Evolutionary conservation across 441 rosid genomes (phyloP), one percentile per base, ranked within the genome.

Genomic region (Brassica hybrid): DNA sequence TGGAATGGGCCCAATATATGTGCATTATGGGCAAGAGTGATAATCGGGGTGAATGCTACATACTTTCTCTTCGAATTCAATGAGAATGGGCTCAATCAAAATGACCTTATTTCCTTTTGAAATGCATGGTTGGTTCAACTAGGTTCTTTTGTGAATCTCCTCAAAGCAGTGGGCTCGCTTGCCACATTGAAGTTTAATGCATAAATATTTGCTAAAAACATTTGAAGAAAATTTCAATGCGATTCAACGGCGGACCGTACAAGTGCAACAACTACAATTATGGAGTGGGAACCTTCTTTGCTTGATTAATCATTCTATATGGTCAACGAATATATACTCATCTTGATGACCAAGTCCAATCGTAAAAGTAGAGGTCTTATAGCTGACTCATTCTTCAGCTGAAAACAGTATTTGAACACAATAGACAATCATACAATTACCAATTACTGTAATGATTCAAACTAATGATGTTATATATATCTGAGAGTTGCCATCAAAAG

Each of bases 381-480:
- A 17, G 64, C 18, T 76, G 80, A 76, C 75, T 70, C 23, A 41
- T 73, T 76, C 75, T 76, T 76, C 19, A 52, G 69, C 58, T 23
- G 57, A 76, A 69, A 27, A 69, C 69, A 45, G 52, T 16, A 67
- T 59, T 14, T 19, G 10, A 68, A 19, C 54, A 59, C 38, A 30
- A 32, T 38, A 48, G 5, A 4, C 34, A 30, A 30, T 30, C 34
- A 30, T 30, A 30, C 34, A 30, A 30, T 30, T 30, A 30, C 34
- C 34, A 5, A 30, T 30, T 30, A 30, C 6, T 30, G 34, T 30
- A 30, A 30, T 30, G 34, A 30, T 30, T 30, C 34, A 30, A 30
- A 30, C 34, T 6, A 34, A 34, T 34, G 38, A 34, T 34, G 38
- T 34, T 34, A 34, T 34, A 34, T 34, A 34, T 34, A 34, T 34